Base-by-base conservation (phyloP, 371 early-diverging fungal genomes). In the Actinomucor elegans region DNA sequence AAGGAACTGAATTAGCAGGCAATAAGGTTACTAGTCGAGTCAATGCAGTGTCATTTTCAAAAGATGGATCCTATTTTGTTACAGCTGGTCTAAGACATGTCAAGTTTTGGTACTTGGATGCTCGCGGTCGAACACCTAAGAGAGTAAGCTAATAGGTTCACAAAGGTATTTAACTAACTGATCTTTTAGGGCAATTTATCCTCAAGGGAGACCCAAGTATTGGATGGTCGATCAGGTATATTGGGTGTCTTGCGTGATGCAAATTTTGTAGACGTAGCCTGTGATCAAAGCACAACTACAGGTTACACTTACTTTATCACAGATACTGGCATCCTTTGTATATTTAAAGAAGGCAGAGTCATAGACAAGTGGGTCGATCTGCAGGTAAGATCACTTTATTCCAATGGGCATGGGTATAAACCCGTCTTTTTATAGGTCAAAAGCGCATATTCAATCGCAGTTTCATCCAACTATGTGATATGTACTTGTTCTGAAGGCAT, bases 281-380 rank as follows among this genome's bases (percentile, higher is more conserved):
- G 77, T 45, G 71, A 73, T 55, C 73, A 67, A 21, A 69, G 73
- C 45, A 72, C 67, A 24, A 78, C 70, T 14, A 70, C 66, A 42
- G 85, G 86, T 15, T 89, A 63, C 46, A 63, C 64, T 12, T 63
- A 91, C 51, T 77, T 83, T 18, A 64, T 91, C 31, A 89, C 89
- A 6, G 81, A 84, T 18, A 77, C 70, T 41, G 91, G 92, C 18
- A 69, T 84, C 15, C 73, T 94, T 23, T 81, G 87, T 51, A 58
- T 80, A 41, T 90, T 93, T 47, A 79, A 84, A 28, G 80, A 83
- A 45, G 80, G 71, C 1, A 66, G 87, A 40, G 70, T 80, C 7
- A 68, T 92, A 66, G 88, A 88, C 41, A 90, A 88, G 62, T 92
- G 89, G 90, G 82, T 92, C 20, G 84, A 92, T 63, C 68, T 92